Conservation (phyloP, 805 yeast species). For the Ogataea ganodermae region DNA sequence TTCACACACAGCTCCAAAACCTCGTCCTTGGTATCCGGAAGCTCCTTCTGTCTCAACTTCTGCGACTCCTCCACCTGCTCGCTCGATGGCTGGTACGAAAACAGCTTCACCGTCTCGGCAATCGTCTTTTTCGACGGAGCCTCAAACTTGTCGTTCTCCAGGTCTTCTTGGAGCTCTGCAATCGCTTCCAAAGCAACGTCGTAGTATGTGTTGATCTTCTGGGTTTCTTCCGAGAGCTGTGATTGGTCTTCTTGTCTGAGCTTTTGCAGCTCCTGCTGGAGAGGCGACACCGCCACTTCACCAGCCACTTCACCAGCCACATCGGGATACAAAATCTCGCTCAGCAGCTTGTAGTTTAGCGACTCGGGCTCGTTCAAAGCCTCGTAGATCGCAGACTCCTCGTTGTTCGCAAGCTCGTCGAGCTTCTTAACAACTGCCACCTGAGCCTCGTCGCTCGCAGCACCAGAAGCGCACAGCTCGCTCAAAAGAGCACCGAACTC, state of each 20-base stretch:
- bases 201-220: conserved; percentile 30
- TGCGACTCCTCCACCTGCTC: conserved; percentile 64
- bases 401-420: conserved; percentile 22
- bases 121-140: conserved; percentile 20
- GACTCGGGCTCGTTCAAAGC: conserved; percentile 28
- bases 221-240: conserved; percentile 23
- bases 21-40: conserved; percentile 70
- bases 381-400: conserved; percentile 22
- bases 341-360: conserved; percentile 16
- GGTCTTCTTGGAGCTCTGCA: conserved; percentile 32
- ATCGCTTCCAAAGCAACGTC: conserved; percentile 33
- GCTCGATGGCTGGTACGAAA: conserved; percentile 57
- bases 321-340: conserved; percentile 6
- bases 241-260: conserved; percentile 28
- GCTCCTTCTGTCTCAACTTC: conserved; percentile 46
- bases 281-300: conserved; percentile 6
- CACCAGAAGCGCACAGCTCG: conserved; percentile 7
- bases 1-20: conserved; percentile 76
- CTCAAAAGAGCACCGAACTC: conserved; percentile 22
- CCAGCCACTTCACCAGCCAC: neutral
- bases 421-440: conserved; percentile 20
- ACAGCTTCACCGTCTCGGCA: conserved; percentile 21
- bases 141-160: conserved; percentile 28
- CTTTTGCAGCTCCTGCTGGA: conserved; percentile 12
- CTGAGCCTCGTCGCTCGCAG: conserved; percentile 20